Evolutionary conservation across 2,329 filamentous ascomycete species (phyloP).

Genomic region (Ilyonectria mors-panacis): DNA sequence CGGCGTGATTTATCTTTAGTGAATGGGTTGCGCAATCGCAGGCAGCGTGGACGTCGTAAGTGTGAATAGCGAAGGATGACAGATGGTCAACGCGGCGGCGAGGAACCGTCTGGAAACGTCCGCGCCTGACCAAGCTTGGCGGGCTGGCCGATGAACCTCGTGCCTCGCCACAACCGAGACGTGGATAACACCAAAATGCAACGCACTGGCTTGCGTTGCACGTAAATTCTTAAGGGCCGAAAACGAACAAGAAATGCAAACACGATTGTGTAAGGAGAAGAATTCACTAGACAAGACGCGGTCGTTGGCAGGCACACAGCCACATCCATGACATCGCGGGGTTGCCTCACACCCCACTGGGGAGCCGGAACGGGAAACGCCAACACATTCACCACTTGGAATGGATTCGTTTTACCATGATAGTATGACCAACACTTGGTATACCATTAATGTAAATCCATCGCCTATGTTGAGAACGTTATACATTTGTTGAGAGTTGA

Average conservation of each 20-base stretch:
- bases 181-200: neutral
- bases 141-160: conserved; percentile 25
- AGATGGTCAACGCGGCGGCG: conserved; percentile 44
- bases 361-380: neutral
- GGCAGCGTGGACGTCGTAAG: conserved; percentile 51
- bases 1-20: conserved; percentile 29
- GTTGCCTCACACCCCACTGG: conserved; percentile 13
- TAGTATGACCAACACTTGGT: neutral
- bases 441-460: neutral
- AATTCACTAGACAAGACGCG: neutral
- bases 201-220: neutral
- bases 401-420: neutral
- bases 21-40: conserved; percentile 28
- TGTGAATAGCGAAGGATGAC: conserved; percentile 35
- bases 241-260: neutral
- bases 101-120: conserved; percentile 55
- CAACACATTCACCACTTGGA: neutral
- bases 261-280: neutral
- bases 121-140: conserved; percentile 48
- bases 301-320: conserved; percentile 6
- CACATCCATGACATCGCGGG: conserved; percentile 16
- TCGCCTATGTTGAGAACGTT: conserved; percentile 1
- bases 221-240: neutral
- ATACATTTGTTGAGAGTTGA: conserved; percentile 40
- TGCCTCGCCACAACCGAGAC: conserved; percentile 23